Percentiles rank a stretch among this genome's conserved stretches.
Conservation (phyloP, 441 rosid genomes). For the Aleurites moluccanus region DNA sequence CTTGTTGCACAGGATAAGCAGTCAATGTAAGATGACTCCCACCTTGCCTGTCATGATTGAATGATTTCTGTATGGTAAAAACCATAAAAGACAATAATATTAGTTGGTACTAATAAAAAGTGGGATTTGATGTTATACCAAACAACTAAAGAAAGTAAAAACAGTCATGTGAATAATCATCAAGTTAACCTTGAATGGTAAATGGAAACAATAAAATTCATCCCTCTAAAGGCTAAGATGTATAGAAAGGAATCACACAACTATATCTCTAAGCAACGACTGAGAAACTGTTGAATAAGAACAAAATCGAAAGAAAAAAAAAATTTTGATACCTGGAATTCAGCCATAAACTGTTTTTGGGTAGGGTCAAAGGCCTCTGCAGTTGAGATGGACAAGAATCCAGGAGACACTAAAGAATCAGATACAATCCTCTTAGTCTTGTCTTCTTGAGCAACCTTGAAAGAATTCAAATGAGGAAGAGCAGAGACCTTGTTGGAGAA, state of each 20-base stretch:
- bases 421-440: conserved; percentile 32
- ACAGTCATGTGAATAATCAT: neutral
- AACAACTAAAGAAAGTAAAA: neutral
- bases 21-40: conserved; percentile 36
- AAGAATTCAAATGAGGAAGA: conserved; percentile 40
- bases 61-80: conserved; percentile 34
- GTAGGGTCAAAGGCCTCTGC: conserved; percentile 28
- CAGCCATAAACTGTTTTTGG: conserved; percentile 24
- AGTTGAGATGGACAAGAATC: conserved; percentile 35
- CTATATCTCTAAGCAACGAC: neutral
- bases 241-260: neutral
- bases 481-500: conserved; percentile 42
- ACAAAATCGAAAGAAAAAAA: neutral
- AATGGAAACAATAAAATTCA: neutral
- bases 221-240: neutral
- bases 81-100: conserved; percentile 18
- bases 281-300: neutral
- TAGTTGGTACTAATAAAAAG: conserved; percentile 13
- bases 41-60: conserved; percentile 36
- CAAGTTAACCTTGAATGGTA: neutral
- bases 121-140: neutral
- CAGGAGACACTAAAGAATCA: conserved; percentile 34
- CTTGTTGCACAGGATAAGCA: conserved; percentile 37
- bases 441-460: conserved; percentile 47
- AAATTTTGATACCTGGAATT: conserved; percentile 34